These are phyloP conservation scores for Pilasporangium apinafurcum DNA, from an alignment of 352 stramenopile species.

Conservation along the genomic window DNA sequence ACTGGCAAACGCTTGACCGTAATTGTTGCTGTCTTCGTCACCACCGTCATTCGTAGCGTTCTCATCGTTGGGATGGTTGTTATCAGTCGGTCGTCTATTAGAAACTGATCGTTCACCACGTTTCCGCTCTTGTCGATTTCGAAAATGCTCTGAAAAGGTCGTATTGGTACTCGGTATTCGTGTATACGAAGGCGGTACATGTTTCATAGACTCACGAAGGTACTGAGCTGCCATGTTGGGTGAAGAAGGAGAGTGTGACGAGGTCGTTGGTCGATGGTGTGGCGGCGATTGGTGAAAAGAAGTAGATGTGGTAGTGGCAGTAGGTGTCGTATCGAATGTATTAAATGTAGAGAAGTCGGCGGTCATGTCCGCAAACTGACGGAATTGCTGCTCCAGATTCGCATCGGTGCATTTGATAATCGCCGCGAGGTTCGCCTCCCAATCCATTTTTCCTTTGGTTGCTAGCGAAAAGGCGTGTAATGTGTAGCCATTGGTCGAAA, in stretches of 20 bases:
- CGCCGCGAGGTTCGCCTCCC: conserved; percentile 54
- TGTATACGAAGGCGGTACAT: conserved; percentile 15
- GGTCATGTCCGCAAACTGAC: conserved; percentile 43
- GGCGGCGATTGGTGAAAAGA: too few relatives aligned
- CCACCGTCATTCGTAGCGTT: conserved; percentile 7
- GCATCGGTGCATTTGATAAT: conserved; percentile 82
- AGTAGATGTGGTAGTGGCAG: background rate
- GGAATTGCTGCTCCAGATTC: conserved; percentile 72
- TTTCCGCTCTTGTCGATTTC: conserved; percentile 40
- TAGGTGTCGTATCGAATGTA: background rate
- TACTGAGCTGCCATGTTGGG: conserved; percentile 29
- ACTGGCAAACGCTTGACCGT: background rate
- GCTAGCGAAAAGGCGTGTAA: too few relatives aligned
- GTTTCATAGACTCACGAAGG: conserved; percentile 26
- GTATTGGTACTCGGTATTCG: conserved; percentile 2
- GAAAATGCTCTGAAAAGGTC: conserved; percentile 45
- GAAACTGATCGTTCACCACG: conserved; percentile 1
- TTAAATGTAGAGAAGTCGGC: conserved; percentile 7
- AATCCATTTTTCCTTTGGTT: conserved; percentile 6
- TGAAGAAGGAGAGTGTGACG: too few relatives aligned
- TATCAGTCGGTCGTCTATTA: conserved; percentile 23
- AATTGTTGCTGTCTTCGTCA: conserved; percentile 14
- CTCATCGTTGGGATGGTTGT: conserved; percentile 6
- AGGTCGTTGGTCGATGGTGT: too few relatives aligned
- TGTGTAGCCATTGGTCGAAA: too few relatives aligned